Evolutionary conservation across 495 filamentous ascomycete species (phyloP), one percentile per base, ranked within the genome.

Genomic region (Aspergillus bertholletiae): DNA sequence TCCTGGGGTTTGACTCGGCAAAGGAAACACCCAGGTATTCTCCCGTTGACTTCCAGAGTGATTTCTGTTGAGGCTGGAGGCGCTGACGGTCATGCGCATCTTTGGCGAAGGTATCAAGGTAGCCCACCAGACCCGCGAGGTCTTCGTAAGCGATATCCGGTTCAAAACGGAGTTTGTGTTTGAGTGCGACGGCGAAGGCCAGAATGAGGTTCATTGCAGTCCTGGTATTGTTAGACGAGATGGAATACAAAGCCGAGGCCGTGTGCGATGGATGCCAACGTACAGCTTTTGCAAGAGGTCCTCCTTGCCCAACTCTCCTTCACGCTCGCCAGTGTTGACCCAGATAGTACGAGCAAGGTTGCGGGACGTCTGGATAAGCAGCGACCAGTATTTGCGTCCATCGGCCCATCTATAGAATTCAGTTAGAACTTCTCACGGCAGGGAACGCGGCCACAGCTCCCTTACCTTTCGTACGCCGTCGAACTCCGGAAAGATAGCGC

Each of bases 91-190:
- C 64, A 43, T 84, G 84, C 2, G 89, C 90, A 1, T 77, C 72
- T 56, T 80, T 84, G 35, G 91, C 89, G 44, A 88, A 92, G 0
- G 75, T 77, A 24, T 76, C 67, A 28, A 73, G 61, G 59, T 73
- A 64, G 49, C 66, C 65, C 27, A 60, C 58, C 17, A 74, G 64
- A 52, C 57, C 85, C 80, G 54, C 84, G 78, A 59, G 74, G 82
- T 70, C 81, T 75, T 50, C 78, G 62, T 95, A 93, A 51, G 85
- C 84, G 20, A 87, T 82, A 67, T 88, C 90, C 0, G 90, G 88
- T 62, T 96, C 90, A 63, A 92, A 92, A 22, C 91, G 88, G n/a
- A 96, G 82, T 63, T 84, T 86, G 74, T 93, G 90, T 65, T 93
- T 95, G 47, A 93, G 76, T 0, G 90, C 69, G 7, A 89, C 78